Evolutionary conservation across 768 basidiomycete genomes (phyloP).

Genomic region (Boletellus ananas): DNA sequence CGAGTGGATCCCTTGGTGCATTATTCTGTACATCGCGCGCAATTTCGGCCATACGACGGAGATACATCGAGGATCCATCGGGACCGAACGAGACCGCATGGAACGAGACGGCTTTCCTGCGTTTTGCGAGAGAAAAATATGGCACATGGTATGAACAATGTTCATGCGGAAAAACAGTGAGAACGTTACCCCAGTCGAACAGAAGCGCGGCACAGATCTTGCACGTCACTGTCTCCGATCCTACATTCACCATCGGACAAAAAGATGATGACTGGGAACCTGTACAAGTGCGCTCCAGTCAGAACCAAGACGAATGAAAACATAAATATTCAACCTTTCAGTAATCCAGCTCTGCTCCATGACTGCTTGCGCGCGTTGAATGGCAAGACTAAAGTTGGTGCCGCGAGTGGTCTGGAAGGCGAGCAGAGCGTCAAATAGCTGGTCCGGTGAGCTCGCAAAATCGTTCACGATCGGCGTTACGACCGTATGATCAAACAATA

Average conservation of each 20-base stretch:
- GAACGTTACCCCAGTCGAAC: conserved; percentile 42
- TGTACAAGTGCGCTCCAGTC: not conserved
- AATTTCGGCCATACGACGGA: conserved; percentile 52
- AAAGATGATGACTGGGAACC: conserved; percentile 37
- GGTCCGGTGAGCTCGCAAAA: conserved; percentile 40
- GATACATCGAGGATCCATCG: conserved; percentile 13
- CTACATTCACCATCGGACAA: conserved; percentile 46
- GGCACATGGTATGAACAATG: too few relatives aligned
- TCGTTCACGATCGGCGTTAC: conserved; percentile 40
- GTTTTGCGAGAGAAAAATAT: not conserved
- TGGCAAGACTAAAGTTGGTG: conserved; percentile 44
- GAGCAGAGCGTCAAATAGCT: conserved; percentile 41
- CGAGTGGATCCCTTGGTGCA: conserved; percentile 39
- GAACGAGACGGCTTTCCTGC: conserved; percentile 53
- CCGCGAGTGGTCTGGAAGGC: conserved; percentile 28
- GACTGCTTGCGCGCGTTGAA: conserved; percentile 31
- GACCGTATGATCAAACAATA: conserved; percentile 39
- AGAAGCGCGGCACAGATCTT: conserved; percentile 41
- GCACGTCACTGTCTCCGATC: conserved; percentile 35
- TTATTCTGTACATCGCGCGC: conserved; percentile 45
- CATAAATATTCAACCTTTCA: conserved; percentile 36
- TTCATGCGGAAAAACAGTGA: too few relatives aligned
- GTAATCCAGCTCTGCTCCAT: conserved; percentile 50
- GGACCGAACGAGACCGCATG: conserved; percentile 58
- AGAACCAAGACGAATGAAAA: too few relatives aligned